phyloP scores from a whole-genome alignment of 2,329 filamentous ascomycete genomes.

The Shiraia sp. region DNA sequence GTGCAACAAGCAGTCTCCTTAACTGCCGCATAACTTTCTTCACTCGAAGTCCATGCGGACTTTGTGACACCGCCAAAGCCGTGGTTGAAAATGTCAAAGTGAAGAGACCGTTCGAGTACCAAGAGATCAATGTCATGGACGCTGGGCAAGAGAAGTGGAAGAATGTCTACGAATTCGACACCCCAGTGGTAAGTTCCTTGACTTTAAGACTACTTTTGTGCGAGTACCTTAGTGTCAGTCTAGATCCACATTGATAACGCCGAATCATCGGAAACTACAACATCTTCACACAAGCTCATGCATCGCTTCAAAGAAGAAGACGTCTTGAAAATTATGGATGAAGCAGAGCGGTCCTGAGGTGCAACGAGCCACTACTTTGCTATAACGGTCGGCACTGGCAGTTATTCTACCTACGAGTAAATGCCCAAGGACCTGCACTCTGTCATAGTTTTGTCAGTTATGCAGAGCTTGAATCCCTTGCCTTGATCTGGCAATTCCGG shows the following conservation, averaged over 20 bases:
- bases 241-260: slow-evolving; percentile 66
- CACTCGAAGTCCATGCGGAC: slow-evolving; percentile 70
- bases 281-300: slow-evolving; percentile 72
- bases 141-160: slow-evolving; percentile 68
- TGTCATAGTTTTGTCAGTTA: neutral
- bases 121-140: slow-evolving; percentile 71
- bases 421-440: neutral
- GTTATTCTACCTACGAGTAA: too few species aligned
- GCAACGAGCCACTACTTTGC: neutral
- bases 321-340: slow-evolving; percentile 70
- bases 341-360: slow-evolving; percentile 33
- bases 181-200: slow-evolving; percentile 67
- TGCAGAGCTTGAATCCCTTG: neutral
- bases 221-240: slow-evolving; percentile 27
- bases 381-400: neutral
- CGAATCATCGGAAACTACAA: slow-evolving; percentile 54
- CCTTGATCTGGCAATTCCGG: neutral
- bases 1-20: slow-evolving; percentile 38
- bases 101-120: slow-evolving; percentile 67
- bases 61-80: slow-evolving; percentile 70
- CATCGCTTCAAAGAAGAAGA: slow-evolving; percentile 72
- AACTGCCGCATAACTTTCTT: slow-evolving; percentile 71
- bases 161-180: slow-evolving; percentile 78
- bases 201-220: slow-evolving; percentile 1
- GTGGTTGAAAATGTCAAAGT: slow-evolving; percentile 72